Evolutionary conservation across 2,329 filamentous ascomycete species (phyloP), one percentile per base, ranked within the genome.

Genomic region (Cladosporium sp.): DNA sequence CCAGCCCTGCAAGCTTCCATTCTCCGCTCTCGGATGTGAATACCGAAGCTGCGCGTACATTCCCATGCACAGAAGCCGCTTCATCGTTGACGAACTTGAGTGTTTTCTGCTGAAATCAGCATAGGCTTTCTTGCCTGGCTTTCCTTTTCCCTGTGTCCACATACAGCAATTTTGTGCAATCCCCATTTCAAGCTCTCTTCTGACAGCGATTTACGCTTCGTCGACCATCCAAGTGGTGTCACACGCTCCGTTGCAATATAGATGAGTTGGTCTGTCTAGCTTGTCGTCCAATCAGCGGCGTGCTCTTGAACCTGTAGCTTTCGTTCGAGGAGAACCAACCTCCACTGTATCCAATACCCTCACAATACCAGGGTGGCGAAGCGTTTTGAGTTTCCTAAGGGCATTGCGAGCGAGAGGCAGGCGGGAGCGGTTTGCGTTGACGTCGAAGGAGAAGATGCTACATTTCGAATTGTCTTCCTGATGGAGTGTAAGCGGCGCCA

Each of bases 101-200:
- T 0, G 93, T 97, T 67, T 89, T 87, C 84, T 91, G 59, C 9
- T 43, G 40, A 13, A 19, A 41, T 56, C 48, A 53, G 28, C 22
- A 51, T 46, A 6, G 11, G 6, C 48, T 41, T 28, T 8, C 14
- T 22, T 40, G 13, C 5, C 22, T 28, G 22, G 22, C 22, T 28
- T 28, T 28, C 22, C 22, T 3, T 19, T 19, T 11, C 13, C 16
- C 34, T n/a, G 9, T 45, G 32, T 11, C 22, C 4, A 53, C 72
- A 56, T 78, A 90, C 87, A 60, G 93, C 90, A 58, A 97, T 76
- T 62, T 83, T 88, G 69, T 89, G 87, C 38, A 98, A 72, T 0
- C 93, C 93, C 93, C 93, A 98, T 82, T 96, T 98, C 44, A 93
- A 82, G 1, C 92, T 97, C 74, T 97, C 93, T 38, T 89, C 85